phyloP scores from a whole-genome alignment of 2,329 filamentous ascomycete genomes.

The Colletotrichum tofieldiae region DNA sequence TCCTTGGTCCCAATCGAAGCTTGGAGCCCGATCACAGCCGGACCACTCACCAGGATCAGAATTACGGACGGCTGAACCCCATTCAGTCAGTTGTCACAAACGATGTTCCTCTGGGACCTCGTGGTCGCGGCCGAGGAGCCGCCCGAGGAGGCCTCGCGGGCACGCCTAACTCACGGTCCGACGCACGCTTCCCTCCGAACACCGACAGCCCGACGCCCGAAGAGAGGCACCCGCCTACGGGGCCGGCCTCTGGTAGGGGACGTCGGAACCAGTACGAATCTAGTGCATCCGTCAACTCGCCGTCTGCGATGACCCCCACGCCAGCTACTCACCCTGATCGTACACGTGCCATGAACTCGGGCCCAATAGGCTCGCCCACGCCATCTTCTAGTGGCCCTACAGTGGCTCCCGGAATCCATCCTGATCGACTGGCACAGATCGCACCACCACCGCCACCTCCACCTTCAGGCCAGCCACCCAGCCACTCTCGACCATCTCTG shows the following conservation, averaged over 20 bases:
- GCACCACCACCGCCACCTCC: conserved; percentile 55
- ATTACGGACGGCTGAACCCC: conserved; percentile 74
- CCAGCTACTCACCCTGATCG: conserved; percentile 40
- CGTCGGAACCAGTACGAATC: conserved; percentile 51
- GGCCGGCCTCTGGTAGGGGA: conserved; percentile 65
- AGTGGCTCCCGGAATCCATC: conserved; percentile 60
- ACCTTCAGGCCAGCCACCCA: conserved; percentile 48
- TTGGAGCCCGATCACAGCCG: conserved; percentile 67
- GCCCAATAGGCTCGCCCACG: conserved; percentile 35
- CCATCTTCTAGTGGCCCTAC: conserved; percentile 46
- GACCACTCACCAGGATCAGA: conserved; percentile 70
- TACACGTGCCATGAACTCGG: conserved; percentile 32
- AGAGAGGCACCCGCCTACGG: conserved; percentile 67
- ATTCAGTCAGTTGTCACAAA: conserved; percentile 60
- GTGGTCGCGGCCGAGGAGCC: conserved; percentile 64
- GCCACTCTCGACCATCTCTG: conserved; percentile 51
- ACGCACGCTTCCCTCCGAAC: conserved; percentile 58
- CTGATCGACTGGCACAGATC: conserved; percentile 67
- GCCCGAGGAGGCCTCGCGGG: conserved; percentile 57
- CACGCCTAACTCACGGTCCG: conserved; percentile 56
- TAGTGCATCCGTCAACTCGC: conserved; percentile 30
- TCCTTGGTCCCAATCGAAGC: conserved; percentile 54
- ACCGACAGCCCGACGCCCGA: conserved; percentile 62
- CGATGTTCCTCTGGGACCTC: conserved; percentile 70
- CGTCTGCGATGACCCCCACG: conserved; percentile 30